Conservation (phyloP, 257 asterid species). For the Anisodus tanguticus region DNA sequence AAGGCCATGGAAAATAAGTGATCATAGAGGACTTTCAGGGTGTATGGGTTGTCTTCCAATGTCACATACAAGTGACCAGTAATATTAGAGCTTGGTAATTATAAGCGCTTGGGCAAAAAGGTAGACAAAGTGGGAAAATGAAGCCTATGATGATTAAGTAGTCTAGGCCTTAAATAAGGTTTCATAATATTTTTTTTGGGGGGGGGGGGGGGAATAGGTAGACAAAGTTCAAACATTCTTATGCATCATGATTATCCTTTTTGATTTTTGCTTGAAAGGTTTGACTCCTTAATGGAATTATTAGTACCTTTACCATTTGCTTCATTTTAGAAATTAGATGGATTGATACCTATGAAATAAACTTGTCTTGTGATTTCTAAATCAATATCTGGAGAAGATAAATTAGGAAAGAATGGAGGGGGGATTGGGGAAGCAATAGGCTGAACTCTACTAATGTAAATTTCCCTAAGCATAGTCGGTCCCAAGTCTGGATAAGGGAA, state of each 20-base stretch:
- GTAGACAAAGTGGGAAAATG: slow-evolving; percentile 27
- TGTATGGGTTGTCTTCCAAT: slow-evolving; percentile 39
- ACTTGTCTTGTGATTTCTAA: background rate
- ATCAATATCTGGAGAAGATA: background rate
- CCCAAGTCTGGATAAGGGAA: background rate
- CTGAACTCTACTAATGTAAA: background rate
- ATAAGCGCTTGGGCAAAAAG: slow-evolving; percentile 32
- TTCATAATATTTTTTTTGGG: slow-evolving; percentile 8
- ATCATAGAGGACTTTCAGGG: slow-evolving; percentile 31
- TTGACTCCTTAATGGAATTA: background rate
- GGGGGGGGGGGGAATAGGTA: background rate
- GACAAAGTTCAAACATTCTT: slow-evolving; percentile 32
- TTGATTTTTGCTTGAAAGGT: slow-evolving; percentile 32
- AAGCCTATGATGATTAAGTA: slow-evolving; percentile 39
- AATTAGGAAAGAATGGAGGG: background rate
- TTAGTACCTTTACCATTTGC: slow-evolving; percentile 19
- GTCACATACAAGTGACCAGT: slow-evolving; percentile 12
- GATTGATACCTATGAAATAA: background rate
- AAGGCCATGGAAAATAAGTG: slow-evolving; percentile 29
- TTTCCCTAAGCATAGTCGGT: rapidly evolving
- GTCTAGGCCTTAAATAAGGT: slow-evolving; percentile 28
- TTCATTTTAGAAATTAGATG: background rate
- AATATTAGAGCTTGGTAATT: slow-evolving; percentile 24
- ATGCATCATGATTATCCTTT: slow-evolving; percentile 38
- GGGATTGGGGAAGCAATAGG: background rate